Evolutionary conservation across 1,284 basidiomycete genomes (phyloP).

Genomic region (Tilletia indica): DNA sequence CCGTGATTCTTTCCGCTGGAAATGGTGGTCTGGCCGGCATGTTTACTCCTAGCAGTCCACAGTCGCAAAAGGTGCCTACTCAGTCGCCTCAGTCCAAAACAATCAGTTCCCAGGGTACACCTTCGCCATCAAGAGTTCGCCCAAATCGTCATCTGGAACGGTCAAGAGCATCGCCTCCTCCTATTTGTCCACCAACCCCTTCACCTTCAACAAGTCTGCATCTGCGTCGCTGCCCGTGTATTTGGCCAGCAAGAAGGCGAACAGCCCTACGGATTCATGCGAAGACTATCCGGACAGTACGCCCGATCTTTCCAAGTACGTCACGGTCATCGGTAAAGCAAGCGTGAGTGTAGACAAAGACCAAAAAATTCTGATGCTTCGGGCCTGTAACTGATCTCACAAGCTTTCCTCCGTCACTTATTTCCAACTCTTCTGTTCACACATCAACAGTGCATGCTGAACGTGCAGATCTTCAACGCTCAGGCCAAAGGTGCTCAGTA

Average conservation of each 20-base stretch:
- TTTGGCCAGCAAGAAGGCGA: constrained; percentile 30
- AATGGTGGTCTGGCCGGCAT: constrained; percentile 57
- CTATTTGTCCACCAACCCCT: constrained; percentile 31
- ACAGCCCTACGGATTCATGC: constrained; percentile 35
- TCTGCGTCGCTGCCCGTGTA: constrained; percentile 35
- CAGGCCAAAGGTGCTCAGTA: constrained; percentile 55
- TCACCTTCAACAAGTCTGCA: constrained; percentile 26
- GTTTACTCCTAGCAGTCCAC: constrained; percentile 56
- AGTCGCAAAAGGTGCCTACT: constrained; percentile 53
- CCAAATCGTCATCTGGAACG: not conserved
- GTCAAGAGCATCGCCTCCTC: constrained; percentile 17
- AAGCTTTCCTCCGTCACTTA: not conserved
- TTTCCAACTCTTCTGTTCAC: not conserved
- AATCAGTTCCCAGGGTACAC: constrained; percentile 31
- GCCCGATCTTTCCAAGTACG: constrained; percentile 37
- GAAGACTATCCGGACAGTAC: constrained; percentile 34
- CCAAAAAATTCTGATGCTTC: not conserved
- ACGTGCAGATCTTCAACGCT: constrained; percentile 41
- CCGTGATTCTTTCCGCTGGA: constrained; percentile 51
- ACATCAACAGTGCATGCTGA: constrained; percentile 41
- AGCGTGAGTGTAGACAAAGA: not conserved
- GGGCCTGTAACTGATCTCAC: not conserved
- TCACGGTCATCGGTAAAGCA: constrained; percentile 28
- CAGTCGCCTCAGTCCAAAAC: constrained; percentile 51
- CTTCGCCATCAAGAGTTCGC: constrained; percentile 23